Percentiles rank a stretch among this genome's conserved stretches.
phyloP scores from a whole-genome alignment of 2,329 filamentous ascomycete species.

The Ophiostoma piceae region DNA sequence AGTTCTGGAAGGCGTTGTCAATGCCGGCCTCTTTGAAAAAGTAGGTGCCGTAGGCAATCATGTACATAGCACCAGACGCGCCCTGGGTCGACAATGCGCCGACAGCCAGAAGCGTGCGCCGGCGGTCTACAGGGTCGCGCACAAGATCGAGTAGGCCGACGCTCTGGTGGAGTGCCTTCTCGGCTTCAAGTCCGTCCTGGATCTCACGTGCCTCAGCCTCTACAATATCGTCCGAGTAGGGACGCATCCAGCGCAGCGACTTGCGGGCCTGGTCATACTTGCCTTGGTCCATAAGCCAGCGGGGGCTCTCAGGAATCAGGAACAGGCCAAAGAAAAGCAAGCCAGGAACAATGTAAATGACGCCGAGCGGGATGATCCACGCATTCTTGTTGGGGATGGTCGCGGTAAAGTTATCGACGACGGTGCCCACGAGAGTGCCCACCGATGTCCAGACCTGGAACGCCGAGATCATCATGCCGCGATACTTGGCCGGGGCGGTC shows the following conservation, averaged over 20 bases:
- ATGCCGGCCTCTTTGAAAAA: constrained; percentile 57
- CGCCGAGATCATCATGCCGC: constrained; percentile 36
- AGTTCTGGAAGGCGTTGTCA: constrained; percentile 51
- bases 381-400: constrained; percentile 35
- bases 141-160: constrained; percentile 44
- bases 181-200: constrained; percentile 35
- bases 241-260: constrained; percentile 36
- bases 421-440: constrained; percentile 41
- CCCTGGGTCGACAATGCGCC: constrained; percentile 47
- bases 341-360: constrained; percentile 39
- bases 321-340: constrained; percentile 37
- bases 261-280: constrained; percentile 35
- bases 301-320: constrained; percentile 40
- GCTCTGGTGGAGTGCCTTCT: constrained; percentile 33
- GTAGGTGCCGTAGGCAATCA: constrained; percentile 54
- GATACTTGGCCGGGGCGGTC: constrained; percentile 32
- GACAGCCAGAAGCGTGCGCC: constrained; percentile 46
- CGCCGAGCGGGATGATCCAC: constrained; percentile 40
- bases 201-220: constrained; percentile 38
- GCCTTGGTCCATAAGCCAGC: constrained; percentile 39
- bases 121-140: constrained; percentile 47
- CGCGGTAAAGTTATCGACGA: constrained; percentile 47
- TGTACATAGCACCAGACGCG: constrained; percentile 51
- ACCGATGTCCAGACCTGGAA: constrained; percentile 35
- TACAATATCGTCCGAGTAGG: constrained; percentile 32